Conservation (phyloP, 2,329 filamentous ascomycete species). For the Paraconiothyrium brasiliense region DNA sequence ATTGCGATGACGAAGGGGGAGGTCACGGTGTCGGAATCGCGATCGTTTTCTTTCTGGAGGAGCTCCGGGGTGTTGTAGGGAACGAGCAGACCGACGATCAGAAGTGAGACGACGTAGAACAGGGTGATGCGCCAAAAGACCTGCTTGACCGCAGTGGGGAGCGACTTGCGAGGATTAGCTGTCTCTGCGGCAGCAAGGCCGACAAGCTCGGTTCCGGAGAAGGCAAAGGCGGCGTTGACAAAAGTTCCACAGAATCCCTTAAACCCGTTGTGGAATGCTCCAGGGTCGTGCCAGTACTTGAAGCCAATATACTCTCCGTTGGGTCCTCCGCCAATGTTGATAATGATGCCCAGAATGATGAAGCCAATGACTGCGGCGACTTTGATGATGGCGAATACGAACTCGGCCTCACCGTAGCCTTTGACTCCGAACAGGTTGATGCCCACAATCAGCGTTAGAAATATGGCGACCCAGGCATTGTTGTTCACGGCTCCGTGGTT, state of each 20-base stretch:
- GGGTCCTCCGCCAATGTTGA: constrained; percentile 77
- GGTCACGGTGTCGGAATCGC: constrained; percentile 73
- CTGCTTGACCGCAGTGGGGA: constrained; percentile 91
- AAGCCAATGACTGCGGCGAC: constrained; percentile 87
- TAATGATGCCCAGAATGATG: constrained; percentile 85
- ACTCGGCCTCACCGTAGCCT: constrained; percentile 90
- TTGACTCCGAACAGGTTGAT: constrained; percentile 78
- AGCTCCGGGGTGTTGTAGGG: constrained; percentile 74
- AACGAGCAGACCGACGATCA: constrained; percentile 83
- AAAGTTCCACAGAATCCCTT: constrained; percentile 83
- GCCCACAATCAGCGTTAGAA: constrained; percentile 75
- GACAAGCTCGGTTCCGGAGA: constrained; percentile 79
- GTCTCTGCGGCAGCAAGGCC: constrained; percentile 83
- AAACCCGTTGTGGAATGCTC: constrained; percentile 85
- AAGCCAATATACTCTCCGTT: constrained; percentile 79
- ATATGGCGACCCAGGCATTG: constrained; percentile 80
- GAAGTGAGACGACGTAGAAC: constrained; percentile 87
- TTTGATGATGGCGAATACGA: constrained; percentile 86
- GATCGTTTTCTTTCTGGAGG: constrained; percentile 63
- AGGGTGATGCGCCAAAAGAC: constrained; percentile 89
- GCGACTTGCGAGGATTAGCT: constrained; percentile 79
- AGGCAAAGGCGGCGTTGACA: constrained; percentile 78
- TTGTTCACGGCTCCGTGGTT: constrained; percentile 60
- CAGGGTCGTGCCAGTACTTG: constrained; percentile 78
- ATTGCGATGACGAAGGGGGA: constrained; percentile 96